Evolutionary conservation across 768 basidiomycete genomes (phyloP).

Genomic region (Peribolospora baueri): DNA sequence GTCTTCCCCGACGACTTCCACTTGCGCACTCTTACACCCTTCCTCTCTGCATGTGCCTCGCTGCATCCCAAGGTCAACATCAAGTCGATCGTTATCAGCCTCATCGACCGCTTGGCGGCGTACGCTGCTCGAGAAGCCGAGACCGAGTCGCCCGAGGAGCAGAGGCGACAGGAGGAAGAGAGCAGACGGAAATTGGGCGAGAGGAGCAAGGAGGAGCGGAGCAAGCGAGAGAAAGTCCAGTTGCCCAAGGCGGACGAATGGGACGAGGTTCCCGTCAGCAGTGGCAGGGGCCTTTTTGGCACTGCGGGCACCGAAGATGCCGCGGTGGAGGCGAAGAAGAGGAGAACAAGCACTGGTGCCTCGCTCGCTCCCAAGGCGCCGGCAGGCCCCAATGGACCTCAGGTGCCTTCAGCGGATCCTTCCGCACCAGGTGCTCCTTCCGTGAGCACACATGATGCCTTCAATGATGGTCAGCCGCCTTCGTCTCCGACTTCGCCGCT

Average conservation of each 20-base stretch:
- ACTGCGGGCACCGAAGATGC: conserved; percentile 15
- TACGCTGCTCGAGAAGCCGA: conserved; percentile 95
- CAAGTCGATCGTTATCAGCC: conserved; percentile 89
- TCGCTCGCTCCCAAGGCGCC: no score
- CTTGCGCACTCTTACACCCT: conserved; percentile 78
- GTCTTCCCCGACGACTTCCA: conserved; percentile 99
- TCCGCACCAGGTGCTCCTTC: no score
- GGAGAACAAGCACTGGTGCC: neutral
- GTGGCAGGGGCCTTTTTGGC: neutral
- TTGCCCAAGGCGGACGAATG: neutral
- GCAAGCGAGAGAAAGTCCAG: neutral
- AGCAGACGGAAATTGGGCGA: conserved; percentile 70
- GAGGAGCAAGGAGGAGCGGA: conserved; percentile 41
- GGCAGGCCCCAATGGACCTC: no score
- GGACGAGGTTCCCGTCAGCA: neutral
- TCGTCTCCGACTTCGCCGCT: no score
- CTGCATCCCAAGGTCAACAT: conserved; percentile 96
- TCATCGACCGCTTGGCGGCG: conserved; percentile 84
- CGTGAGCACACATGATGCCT: no score
- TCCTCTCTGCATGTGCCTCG: conserved; percentile 85
- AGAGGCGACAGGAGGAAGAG: conserved; percentile 75
- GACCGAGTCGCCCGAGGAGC: conserved; percentile 83
- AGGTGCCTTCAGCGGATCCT: no score
- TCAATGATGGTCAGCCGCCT: no score
- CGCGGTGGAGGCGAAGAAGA: conserved; percentile 4